Conservation (phyloP, 805 yeast genomes). For the Saturnispora besseyi region DNA sequence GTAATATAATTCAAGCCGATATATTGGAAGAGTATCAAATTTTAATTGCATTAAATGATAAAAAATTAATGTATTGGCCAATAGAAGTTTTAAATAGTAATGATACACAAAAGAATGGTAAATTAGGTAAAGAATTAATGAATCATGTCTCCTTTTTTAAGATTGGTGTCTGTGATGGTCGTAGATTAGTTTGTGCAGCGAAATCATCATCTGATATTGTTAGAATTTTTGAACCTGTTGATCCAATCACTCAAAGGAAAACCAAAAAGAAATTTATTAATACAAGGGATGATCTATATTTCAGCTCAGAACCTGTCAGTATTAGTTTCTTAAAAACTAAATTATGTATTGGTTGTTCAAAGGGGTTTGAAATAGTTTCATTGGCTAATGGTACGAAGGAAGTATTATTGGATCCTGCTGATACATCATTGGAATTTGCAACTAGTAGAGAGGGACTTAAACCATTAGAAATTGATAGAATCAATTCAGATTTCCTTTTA, state of each 20-base stretch:
- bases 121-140: constrained; percentile 68
- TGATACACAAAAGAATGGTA: constrained; percentile 43
- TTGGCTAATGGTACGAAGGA: constrained; percentile 79
- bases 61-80: constrained; percentile 68
- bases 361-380: constrained; percentile 92
- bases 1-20: constrained; percentile 80
- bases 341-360: constrained; percentile 90
- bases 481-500: constrained; percentile 79
- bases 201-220: constrained; percentile 72
- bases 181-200: constrained; percentile 82
- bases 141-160: constrained; percentile 87
- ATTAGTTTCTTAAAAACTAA: constrained; percentile 83
- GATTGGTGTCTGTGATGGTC: constrained; percentile 87
- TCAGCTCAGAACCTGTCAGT: constrained; percentile 84
- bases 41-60: constrained; percentile 72
- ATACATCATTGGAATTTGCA: constrained; percentile 92
- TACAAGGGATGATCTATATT: constrained; percentile 65
- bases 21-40: constrained; percentile 87
- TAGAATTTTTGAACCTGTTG: constrained; percentile 81
- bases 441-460: constrained; percentile 64
- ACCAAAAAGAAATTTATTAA: constrained; percentile 65
- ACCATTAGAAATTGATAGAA: constrained; percentile 86
- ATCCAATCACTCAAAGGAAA: constrained; percentile 51
- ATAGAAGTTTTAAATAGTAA: constrained; percentile 51
- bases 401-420: constrained; percentile 93